A percentile compares a stretch with the other conserved stretches of the same genome.
phyloP scores from a whole-genome alignment of 208 protist species.

The Crithidia acanthocephali region DNA sequence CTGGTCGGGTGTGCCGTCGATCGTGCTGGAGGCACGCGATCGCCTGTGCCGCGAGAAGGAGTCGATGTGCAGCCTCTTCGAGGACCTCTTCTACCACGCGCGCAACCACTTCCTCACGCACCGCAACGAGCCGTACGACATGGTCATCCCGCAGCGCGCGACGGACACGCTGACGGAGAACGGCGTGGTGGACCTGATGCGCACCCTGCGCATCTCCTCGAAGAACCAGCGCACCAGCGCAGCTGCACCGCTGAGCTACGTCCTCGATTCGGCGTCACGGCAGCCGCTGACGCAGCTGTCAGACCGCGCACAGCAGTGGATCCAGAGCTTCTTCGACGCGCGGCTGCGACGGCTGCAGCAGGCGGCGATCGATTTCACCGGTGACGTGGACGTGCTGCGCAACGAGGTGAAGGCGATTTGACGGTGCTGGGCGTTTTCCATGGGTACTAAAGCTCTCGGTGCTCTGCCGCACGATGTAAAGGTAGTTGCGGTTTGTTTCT shows the following conservation, averaged over 20 bases:
- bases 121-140: slow-evolving; percentile 43
- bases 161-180: slow-evolving; percentile 35
- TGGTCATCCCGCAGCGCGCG: slow-evolving; percentile 26
- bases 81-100: slow-evolving; percentile 81
- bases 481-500: no score
- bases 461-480: no score
- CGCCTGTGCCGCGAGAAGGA: slow-evolving; percentile 48
- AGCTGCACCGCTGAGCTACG: slow-evolving; percentile 27
- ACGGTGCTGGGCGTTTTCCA: neutral
- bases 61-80: slow-evolving; percentile 47
- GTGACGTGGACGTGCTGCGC: slow-evolving; percentile 21
- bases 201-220: slow-evolving; percentile 34
- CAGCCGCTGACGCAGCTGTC: slow-evolving; percentile 42
- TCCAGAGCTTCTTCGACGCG: slow-evolving; percentile 33
- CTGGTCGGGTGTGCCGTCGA: slow-evolving; percentile 33
- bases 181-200: slow-evolving; percentile 58
- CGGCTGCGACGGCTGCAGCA: slow-evolving; percentile 28
- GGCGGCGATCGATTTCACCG: slow-evolving; percentile 16
- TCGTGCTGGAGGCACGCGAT: slow-evolving; percentile 53
- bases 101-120: slow-evolving; percentile 65
- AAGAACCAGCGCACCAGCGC: slow-evolving; percentile 2
- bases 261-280: slow-evolving; percentile 24
- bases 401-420: slow-evolving; percentile 21
- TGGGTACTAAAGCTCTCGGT: neutral
- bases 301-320: slow-evolving; percentile 40